phyloP scores from a whole-genome alignment of 139 green algal species.

The Spirogloea muscicola region DNA sequence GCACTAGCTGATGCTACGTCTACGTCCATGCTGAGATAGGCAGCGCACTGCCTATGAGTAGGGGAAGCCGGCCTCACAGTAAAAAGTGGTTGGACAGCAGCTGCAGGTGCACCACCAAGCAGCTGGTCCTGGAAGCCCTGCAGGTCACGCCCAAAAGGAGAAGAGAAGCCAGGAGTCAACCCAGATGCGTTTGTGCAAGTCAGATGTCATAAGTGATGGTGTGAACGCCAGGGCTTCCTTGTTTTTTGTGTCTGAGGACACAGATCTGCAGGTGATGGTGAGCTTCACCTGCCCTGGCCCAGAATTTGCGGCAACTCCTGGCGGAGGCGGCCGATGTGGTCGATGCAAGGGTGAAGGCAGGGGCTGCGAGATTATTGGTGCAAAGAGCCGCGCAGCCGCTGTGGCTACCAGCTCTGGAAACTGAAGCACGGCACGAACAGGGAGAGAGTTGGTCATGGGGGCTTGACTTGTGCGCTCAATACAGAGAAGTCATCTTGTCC shows the following conservation, averaged over 20 bases:
- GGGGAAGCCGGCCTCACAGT: background rate
- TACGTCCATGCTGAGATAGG: background rate
- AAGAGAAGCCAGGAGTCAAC: background rate
- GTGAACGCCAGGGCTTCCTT: background rate
- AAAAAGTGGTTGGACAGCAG: background rate
- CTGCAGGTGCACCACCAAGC: background rate
- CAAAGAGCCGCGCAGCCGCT: constrained; percentile 10
- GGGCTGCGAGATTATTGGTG: background rate
- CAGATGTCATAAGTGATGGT: background rate
- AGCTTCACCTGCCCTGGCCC: background rate
- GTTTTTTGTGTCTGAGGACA: no score
- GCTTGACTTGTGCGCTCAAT: constrained; percentile 5
- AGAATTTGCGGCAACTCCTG: background rate
- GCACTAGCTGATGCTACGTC: background rate
- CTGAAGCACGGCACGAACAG: background rate
- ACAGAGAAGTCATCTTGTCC: background rate
- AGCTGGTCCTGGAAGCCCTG: constrained; percentile 31
- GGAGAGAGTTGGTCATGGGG: background rate
- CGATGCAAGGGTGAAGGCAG: no score
- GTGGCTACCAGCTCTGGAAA: constrained; percentile 13
- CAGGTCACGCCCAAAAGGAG: background rate
- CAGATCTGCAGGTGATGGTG: background rate
- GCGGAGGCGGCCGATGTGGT: background rate
- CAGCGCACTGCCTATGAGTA: background rate
- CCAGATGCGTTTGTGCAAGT: background rate